Conservation (phyloP, 257 asterid genomes). For the Solanum chmielewskii region DNA sequence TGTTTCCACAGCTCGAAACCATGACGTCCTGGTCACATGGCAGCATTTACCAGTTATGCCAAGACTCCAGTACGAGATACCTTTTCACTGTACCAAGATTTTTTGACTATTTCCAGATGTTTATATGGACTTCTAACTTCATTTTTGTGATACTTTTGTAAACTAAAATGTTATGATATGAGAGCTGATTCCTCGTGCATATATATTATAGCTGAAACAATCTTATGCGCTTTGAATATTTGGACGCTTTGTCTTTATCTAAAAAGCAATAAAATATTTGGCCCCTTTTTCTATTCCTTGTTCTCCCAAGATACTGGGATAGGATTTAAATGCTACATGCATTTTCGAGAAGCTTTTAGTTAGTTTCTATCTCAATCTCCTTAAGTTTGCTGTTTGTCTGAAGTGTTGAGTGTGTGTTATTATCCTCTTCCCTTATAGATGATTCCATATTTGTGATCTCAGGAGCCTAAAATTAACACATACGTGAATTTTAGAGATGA, state of each 20-base stretch:
- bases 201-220: neutral
- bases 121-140: neutral
- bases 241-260: neutral
- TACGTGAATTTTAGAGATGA: constrained; percentile 89
- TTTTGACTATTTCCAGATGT: neutral
- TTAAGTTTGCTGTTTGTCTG: neutral
- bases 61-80: neutral
- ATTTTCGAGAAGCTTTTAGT: neutral
- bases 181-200: neutral
- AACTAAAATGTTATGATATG: neutral
- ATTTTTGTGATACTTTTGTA: neutral
- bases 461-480: constrained; percentile 90
- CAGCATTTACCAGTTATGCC: neutral
- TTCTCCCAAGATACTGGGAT: neutral
- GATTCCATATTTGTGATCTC: constrained; percentile 5
- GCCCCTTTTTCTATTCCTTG: neutral
- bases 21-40: neutral
- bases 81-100: neutral
- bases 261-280: neutral
- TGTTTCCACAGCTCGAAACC: neutral
- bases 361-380: neutral
- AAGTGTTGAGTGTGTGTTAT: neutral
- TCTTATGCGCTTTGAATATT: neutral
- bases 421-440: neutral
- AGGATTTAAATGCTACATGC: neutral